Evolutionary conservation across 441 rosid genomes (phyloP), one percentile per base, ranked within the genome.

Genomic region (Flueggea neowawraea): DNA sequence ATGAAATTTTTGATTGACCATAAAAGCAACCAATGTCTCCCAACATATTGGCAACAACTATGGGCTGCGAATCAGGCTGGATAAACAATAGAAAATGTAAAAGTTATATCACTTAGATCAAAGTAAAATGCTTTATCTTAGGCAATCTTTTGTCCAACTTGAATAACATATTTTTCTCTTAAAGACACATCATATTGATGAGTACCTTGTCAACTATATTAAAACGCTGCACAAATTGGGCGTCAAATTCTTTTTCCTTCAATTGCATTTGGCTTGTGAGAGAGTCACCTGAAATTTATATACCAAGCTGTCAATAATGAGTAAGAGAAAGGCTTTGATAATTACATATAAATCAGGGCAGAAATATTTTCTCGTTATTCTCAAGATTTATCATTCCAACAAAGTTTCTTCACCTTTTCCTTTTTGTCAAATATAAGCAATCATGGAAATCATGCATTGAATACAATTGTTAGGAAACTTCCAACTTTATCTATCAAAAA

Each of bases 11-110:
- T 64, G 98, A 90, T 74, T 86, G 95, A 48, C 99, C 99, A 73
- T 86, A 95, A 61, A 91, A 87, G 80, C 91, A 91, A 60, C 99
- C 97, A 79, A 95, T 87, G 63, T 96, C 95, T 64, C 99, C 99
- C 77, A 95, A 77, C 97, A 95, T 80, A 75, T 91, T 95, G 50
- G 83, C 99, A 22, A 87, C 94, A 43, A 48, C 71, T 58, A 71
- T 55, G n/a, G 90, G 80, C 58, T 91, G 85, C 31, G 78, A 63
- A 73, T 85, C 96, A 69, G 85, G 79, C 98, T 95, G 85, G 62
- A 83, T 54, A 69, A 54, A 74, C 45, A 81, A 49, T 15, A 61
- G 32, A 55, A 54, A 28, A 47, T 47, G 14, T 12, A 10, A 10
- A 47, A 9, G 9, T 6, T 10, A 1, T 36, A 36, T 36, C 41